Evolutionary conservation across 805 yeast genomes (phyloP).

Genomic region (Saturnispora quitensis): DNA sequence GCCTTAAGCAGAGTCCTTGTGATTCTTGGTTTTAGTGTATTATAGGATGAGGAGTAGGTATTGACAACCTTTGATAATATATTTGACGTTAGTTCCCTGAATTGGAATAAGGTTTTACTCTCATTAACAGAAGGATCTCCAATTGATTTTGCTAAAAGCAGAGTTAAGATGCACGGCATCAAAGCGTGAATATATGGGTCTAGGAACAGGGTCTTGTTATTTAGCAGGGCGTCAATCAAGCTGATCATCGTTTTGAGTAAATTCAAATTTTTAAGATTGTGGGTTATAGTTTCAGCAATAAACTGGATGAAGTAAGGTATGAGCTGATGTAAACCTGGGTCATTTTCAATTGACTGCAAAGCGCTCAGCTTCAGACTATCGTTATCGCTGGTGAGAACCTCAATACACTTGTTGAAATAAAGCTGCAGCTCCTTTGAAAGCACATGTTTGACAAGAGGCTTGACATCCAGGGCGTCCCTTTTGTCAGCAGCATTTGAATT

Average conservation of each 20-base stretch:
- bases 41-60: slow-evolving; percentile 75
- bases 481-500: slow-evolving; percentile 20
- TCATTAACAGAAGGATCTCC: slow-evolving; percentile 34
- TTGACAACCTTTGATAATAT: slow-evolving; percentile 69
- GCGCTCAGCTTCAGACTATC: slow-evolving; percentile 69
- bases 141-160: slow-evolving; percentile 80
- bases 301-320: slow-evolving; percentile 96
- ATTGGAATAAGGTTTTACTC: slow-evolving; percentile 37
- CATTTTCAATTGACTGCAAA: slow-evolving; percentile 71
- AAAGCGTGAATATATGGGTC: slow-evolving; percentile 95
- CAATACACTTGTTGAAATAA: slow-evolving; percentile 83
- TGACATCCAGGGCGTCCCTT: slow-evolving; percentile 47
- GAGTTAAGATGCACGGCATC: slow-evolving; percentile 92
- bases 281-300: slow-evolving; percentile 89
- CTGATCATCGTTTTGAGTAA: slow-evolving; percentile 78
- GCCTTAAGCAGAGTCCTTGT: slow-evolving; percentile 90
- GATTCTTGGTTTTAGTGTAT: slow-evolving; percentile 85
- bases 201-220: slow-evolving; percentile 75
- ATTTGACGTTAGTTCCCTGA: slow-evolving; percentile 84
- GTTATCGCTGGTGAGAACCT: slow-evolving; percentile 51
- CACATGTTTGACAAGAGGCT: slow-evolving; percentile 91
- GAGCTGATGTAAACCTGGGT: slow-evolving; percentile 93
- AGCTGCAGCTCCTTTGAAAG: slow-evolving; percentile 88
- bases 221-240: slow-evolving; percentile 74
- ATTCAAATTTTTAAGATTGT: slow-evolving; percentile 65